Percentiles rank a stretch among this genome's conserved stretches.
Conservation (phyloP, 2,329 filamentous ascomycete genomes). For the Colletotrichum sp. region DNA sequence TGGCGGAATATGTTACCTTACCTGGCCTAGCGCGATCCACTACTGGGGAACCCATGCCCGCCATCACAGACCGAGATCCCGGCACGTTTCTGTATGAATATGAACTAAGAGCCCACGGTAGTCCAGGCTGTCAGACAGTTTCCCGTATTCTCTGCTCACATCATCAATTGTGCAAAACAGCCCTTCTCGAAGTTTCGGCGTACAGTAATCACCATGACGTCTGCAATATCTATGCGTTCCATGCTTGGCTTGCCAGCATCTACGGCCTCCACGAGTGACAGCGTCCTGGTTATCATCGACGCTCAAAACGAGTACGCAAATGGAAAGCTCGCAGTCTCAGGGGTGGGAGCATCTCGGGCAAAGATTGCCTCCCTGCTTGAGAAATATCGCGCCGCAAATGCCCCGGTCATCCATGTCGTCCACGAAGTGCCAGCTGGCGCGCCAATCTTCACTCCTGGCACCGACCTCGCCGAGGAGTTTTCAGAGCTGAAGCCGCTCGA, state of each 20-base stretch:
- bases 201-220: neutral
- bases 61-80: neutral
- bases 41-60: neutral
- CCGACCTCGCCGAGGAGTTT: constrained; percentile 64
- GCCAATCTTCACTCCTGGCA: constrained; percentile 69
- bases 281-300: constrained; percentile 69
- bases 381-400: constrained; percentile 58
- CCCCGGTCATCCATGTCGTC: constrained; percentile 63
- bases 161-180: neutral
- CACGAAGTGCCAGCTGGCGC: constrained; percentile 64
- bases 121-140: neutral
- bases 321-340: constrained; percentile 60
- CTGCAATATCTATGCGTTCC: constrained; percentile 38
- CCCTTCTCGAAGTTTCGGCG: neutral
- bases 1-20: neutral
- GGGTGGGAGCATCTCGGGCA: constrained; percentile 56
- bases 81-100: neutral
- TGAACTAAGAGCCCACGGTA: neutral
- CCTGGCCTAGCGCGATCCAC: neutral
- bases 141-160: neutral
- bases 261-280: constrained; percentile 47
- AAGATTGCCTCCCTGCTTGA: constrained; percentile 61
- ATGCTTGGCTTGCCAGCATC: constrained; percentile 47
- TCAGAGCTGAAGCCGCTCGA: constrained; percentile 58
- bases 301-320: constrained; percentile 72